These are phyloP conservation scores for Stemphylium lycopersici DNA, from an alignment of 2,329 filamentous ascomycete species.

Conservation along the genomic window DNA sequence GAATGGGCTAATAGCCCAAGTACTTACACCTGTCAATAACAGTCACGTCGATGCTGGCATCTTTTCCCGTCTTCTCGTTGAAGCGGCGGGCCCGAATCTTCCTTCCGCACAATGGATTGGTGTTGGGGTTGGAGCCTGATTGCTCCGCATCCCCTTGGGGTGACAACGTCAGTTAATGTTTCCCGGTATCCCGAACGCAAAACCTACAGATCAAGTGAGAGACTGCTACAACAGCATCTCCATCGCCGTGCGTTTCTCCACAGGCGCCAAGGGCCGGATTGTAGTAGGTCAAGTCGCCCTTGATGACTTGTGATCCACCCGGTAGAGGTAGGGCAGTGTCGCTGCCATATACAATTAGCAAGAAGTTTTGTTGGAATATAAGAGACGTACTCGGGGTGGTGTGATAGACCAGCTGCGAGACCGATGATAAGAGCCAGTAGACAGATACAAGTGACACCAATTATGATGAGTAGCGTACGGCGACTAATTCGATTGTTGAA, in stretches of 20 bases:
- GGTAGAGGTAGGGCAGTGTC: constrained; percentile 59
- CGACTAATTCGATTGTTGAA: constrained; percentile 47
- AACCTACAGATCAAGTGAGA: constrained; percentile 63
- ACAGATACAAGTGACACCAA: constrained; percentile 40
- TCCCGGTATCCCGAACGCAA: background rate
- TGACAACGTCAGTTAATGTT: background rate
- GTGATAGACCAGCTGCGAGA: constrained; percentile 49
- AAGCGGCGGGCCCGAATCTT: constrained; percentile 66
- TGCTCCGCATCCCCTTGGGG: constrained; percentile 60
- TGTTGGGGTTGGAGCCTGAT: constrained; percentile 60
- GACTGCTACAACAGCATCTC: constrained; percentile 69
- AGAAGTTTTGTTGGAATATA: background rate
- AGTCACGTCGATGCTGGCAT: constrained; percentile 63
- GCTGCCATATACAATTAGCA: constrained; percentile 26
- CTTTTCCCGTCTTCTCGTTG: constrained; percentile 51
- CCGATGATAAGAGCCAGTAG: constrained; percentile 51
- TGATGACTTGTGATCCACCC: constrained; percentile 58
- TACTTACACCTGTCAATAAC: constrained; percentile 70
- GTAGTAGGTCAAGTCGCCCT: constrained; percentile 74
- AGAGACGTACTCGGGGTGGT: constrained; percentile 23
- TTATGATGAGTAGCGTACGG: constrained; percentile 46
- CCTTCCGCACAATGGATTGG: constrained; percentile 70
- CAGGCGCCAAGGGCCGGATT: constrained; percentile 71
- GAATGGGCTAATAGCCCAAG: background rate
- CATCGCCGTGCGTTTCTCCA: constrained; percentile 61